Evolutionary conservation across 352 stramenopile species (phyloP), one percentile per base, ranked within the genome.

Genomic region (Globisporangium yorkense): DNA sequence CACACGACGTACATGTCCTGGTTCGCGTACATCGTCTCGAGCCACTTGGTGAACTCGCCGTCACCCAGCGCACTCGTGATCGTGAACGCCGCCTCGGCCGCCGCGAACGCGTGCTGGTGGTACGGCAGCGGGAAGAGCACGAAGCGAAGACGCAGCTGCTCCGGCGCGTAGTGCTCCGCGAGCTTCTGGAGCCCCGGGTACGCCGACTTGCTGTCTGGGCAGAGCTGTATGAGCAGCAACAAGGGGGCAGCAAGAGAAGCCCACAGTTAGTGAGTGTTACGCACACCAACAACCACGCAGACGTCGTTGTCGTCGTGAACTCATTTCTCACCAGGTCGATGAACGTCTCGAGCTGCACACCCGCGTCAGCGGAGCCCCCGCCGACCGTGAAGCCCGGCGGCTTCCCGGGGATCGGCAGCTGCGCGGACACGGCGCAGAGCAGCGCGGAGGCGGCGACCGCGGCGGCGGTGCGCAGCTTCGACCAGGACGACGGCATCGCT

Each of bases 271-370:
- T 27, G 24, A 27, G 24, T 27, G 24, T 27, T 27, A 27, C 24
- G 24, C 24, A 27, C 24, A 27, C 24, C 24, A 27, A 27, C 24
- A 1, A 27, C 24, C 31, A 35, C 31, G 31, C 35, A 9, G 7
- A 18, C 35, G 35, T 21, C 13, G 7, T 18, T 15, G 45, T 27
- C 18, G 29, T 57, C 16, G 39, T 41, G 24, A 47, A 49, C 12
- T 15, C 15, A 2, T 7, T 16, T n/a, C 60, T 16, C 56, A 87
- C 80, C 74, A 92, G 59, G 54, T 94, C 82, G n/a, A 94, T 71
- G 59, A 88, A 94, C 24, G 80, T 84, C 69, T 94, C 84, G 43
- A 94, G 75, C 63, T 94, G 84, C 35, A 94, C 76, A 35, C 75
- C 70, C 2, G 84, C 84, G 16, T 75, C 60, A 5, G 79, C 73